Evolutionary conservation across 768 basidiomycete species (phyloP), one percentile per base, ranked within the genome.

Genomic region (Russula vinacea): DNA sequence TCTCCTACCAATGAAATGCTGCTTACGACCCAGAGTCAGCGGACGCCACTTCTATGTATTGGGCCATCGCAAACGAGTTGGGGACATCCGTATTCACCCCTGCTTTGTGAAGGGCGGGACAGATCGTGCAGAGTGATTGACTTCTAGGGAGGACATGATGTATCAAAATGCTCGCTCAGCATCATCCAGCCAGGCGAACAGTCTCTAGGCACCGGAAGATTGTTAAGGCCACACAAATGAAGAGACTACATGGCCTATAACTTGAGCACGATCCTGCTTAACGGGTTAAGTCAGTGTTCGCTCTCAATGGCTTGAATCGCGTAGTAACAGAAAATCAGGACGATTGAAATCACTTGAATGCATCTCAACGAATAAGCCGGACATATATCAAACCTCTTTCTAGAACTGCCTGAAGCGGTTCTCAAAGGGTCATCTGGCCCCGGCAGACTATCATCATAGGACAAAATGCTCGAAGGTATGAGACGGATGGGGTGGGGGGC

Each of bases 351-450:
- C 54, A 29, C 5, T 40, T 22, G 35, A 26, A 52, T 16, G 24
- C 22, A 37, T 26, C 62, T 35, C 32, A 39, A 49, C 11, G 39
- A 44, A 57, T 42, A 77, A 82, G 78, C 85, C 84, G 84, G 84
- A 82, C 81, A 72, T 80, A 79, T 76, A 80, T 86, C 84, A 83
- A 74, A 47, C 83, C 68, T 71, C 83, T 84, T 78, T 70, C 67
- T 66, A 29, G 57, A 52, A 57, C 59, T 45, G 42, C 58, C 59
- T 32, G 45, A 66, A 68, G 50, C 64, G 70, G 68, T 70, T 72
- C 74, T 71, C 76, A 73, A 79, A 87, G 86, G 70, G 85, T 90
- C 89, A 84, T 89, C 86, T 91, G 89, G 89, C 89, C 89, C 89
- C 89, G 89, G 89, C 85, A 79, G 69, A 69, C 67, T 84, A 65